A percentile compares a stretch with the other conserved stretches of the same genome.
Conservation (phyloP, 2,329 filamentous ascomycete genomes). For the Pseudocercospora fuligena region DNA sequence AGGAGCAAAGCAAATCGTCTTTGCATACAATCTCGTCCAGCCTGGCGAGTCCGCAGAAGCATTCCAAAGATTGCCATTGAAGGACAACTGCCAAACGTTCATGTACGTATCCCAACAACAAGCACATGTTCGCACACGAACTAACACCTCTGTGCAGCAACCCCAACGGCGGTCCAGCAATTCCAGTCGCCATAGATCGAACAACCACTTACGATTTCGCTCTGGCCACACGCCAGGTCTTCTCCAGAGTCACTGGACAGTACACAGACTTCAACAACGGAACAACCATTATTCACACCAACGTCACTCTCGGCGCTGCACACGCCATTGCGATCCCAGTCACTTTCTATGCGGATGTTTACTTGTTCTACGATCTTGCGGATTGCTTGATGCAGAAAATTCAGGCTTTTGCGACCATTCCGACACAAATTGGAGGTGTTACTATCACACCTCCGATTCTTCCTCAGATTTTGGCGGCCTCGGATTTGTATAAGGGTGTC, state of each 20-base stretch:
- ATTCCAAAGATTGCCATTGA: slow-evolving; percentile 20
- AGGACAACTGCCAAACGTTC: slow-evolving; percentile 16
- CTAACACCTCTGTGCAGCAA: not conserved
- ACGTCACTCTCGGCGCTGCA: slow-evolving; percentile 19
- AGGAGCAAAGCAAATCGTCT: not conserved
- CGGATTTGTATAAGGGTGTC: not conserved
- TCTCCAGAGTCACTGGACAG: slow-evolving; percentile 24
- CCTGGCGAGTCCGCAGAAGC: slow-evolving; percentile 18
- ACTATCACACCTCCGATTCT: not conserved
- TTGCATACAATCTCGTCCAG: slow-evolving; percentile 19
- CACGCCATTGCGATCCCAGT: slow-evolving; percentile 15
- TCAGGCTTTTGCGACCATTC: not conserved
- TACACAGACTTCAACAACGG: slow-evolving; percentile 16
- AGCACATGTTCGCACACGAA: not conserved
- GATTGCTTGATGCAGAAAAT: not conserved
- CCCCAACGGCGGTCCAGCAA: slow-evolving; percentile 10
- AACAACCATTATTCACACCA: slow-evolving; percentile 27
- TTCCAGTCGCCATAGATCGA: slow-evolving; percentile 17
- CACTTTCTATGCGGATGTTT: slow-evolving; percentile 25
- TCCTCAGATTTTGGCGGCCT: not conserved
- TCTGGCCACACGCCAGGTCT: slow-evolving; percentile 18
- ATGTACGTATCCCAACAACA: not conserved
- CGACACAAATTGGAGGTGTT: not conserved
- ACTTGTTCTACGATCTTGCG: slow-evolving; percentile 8
- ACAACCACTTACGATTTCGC: slow-evolving; percentile 15